These are phyloP conservation scores for Hibiscus syriacus DNA, from an alignment of 345 rosid genomes.

Conservation along the genomic window DNA sequence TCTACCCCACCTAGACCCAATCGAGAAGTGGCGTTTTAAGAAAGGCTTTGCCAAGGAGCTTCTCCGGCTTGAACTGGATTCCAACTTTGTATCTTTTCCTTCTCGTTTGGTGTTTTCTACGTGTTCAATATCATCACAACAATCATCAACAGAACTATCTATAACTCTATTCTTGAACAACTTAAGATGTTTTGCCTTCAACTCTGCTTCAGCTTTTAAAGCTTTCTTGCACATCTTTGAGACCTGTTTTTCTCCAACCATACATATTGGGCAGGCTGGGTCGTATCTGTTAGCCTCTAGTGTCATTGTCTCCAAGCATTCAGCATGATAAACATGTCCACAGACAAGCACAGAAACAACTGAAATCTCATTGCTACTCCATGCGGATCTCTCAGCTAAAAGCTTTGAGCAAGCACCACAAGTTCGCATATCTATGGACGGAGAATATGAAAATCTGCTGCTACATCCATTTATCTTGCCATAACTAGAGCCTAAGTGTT, in stretches of 20 bases:
- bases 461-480: constrained; percentile 67
- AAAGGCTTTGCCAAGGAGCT: constrained; percentile 59
- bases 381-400: constrained; percentile 53
- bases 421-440: constrained; percentile 51
- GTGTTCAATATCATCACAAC: constrained; percentile 38
- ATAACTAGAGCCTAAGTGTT: constrained; percentile 47
- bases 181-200: constrained; percentile 47
- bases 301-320: constrained; percentile 76
- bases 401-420: constrained; percentile 81
- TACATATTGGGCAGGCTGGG: constrained; percentile 78
- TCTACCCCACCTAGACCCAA: constrained; percentile 64
- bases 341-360: constrained; percentile 74
- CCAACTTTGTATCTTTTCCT: constrained; percentile 43
- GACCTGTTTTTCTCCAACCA: constrained; percentile 64
- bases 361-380: constrained; percentile 53
- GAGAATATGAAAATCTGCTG: constrained; percentile 74
- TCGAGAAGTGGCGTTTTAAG: constrained; percentile 57
- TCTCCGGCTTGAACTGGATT: constrained; percentile 48
- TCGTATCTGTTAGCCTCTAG: constrained; percentile 61
- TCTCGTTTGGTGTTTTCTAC: constrained; percentile 28
- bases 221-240: constrained; percentile 56
- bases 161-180: constrained; percentile 59
- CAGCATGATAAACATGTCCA: constrained; percentile 86
- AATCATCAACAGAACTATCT: constrained; percentile 54
- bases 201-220: constrained; percentile 50